Base-by-base conservation (phyloP, 1,284 basidiomycete species). In the Fomitopsis palustris region DNA sequence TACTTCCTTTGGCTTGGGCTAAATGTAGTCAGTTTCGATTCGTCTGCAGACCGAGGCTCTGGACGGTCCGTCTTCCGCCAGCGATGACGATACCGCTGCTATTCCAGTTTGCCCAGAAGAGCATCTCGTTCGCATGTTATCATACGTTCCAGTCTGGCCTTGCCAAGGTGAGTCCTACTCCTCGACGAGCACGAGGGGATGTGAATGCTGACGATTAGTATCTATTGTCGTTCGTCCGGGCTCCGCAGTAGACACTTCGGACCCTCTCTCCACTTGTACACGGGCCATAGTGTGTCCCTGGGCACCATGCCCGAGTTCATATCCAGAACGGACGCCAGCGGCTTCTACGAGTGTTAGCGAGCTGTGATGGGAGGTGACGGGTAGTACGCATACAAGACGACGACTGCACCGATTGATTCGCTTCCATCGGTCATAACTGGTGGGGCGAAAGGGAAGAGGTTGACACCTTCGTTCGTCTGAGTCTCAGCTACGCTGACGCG, bases 171-270 rank as follows among this genome's bases (percentile, higher is more conserved):
- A 31, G 16, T 9, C 12, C n/a, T 29, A 21, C n/a, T 21, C 25
- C 29, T 17, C 23, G 14, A 12, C 4, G 19, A 52, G 31, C 49
- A 33, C n/a, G 49, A 17, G 49, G 33, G 49, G 21, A 52, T 52
- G 49, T 17, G 49, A 52, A 52, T 52, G 49, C 49, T 52, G 49
- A 52, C 49, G 49, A 14, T 31, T 37, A 31, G 49, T 52, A 52
- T 31, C 49, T 37, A 52, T 52, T 52, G 35, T 52, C 27, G 49
- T 31, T 37, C 49, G 35, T 7, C 16, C 10, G 35, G 35, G 35
- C 35, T 37, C 35, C 12, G 35, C 12, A 9, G 16, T 14, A 14
- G 35, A 37, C 16, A 9, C 35, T 14, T 37, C 35, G 6, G 35
- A 12, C 35, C 35, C 16, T 14, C 12, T 37, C 12, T 9, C 0